phyloP scores from a whole-genome alignment of 768 basidiomycete species.

The Boletus rubescentipes region DNA sequence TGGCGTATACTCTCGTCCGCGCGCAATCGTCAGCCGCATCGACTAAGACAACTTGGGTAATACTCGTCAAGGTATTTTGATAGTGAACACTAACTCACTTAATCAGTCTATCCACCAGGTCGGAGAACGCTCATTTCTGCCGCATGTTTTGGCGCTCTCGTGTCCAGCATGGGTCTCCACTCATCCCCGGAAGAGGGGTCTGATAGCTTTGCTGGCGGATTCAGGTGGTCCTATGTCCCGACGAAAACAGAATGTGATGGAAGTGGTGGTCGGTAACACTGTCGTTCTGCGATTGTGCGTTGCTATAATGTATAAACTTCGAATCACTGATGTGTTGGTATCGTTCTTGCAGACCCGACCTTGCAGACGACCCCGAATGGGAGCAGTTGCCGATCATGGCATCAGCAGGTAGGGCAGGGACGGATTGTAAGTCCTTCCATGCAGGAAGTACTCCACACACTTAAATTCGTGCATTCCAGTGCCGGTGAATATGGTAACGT shows the following conservation, averaged over 20 bases:
- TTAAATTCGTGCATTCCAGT: slow-evolving; percentile 39
- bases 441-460: background rate
- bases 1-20: slow-evolving; percentile 35
- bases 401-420: slow-evolving; percentile 41
- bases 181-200: slow-evolving; percentile 30
- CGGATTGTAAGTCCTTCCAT: slow-evolving; percentile 45
- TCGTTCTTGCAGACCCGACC: slow-evolving; percentile 44
- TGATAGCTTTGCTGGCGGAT: slow-evolving; percentile 52
- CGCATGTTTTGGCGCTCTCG: slow-evolving; percentile 47
- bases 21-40: slow-evolving; percentile 23
- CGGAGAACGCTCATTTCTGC: slow-evolving; percentile 41
- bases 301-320: background rate
- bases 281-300: slow-evolving; percentile 53
- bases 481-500: slow-evolving; percentile 52
- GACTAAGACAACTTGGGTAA: slow-evolving; percentile 42
- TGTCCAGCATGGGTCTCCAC: slow-evolving; percentile 35
- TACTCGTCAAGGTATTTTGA: background rate
- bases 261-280: slow-evolving; percentile 48
- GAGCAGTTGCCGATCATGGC: slow-evolving; percentile 47
- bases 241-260: slow-evolving; percentile 33
- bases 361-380: slow-evolving; percentile 52
- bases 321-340: background rate
- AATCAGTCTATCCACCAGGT: slow-evolving; percentile 23
- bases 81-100: slow-evolving; percentile 1
- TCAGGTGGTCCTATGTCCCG: slow-evolving; percentile 42